Percentiles rank a stretch among this genome's conserved stretches.
These are phyloP conservation scores for Cladorrhinum sp. DNA, from an alignment of 2,329 filamentous ascomycete genomes.

Conservation along the genomic window DNA sequence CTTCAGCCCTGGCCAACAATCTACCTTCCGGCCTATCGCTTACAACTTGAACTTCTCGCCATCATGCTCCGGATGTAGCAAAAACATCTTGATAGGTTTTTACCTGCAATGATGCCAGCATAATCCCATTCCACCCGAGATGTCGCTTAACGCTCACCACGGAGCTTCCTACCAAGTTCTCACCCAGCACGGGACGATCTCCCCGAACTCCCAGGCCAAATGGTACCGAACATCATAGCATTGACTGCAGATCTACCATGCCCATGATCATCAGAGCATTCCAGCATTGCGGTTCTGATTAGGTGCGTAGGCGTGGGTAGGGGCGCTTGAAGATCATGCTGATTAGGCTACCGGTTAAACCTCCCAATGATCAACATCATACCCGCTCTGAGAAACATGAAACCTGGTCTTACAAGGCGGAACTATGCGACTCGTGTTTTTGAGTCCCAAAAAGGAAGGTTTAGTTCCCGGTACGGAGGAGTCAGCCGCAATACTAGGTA, in stretches of 20 bases:
- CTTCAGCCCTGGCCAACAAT: background rate
- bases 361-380: background rate
- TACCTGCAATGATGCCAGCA: background rate
- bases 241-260: background rate
- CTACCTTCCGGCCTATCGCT: background rate
- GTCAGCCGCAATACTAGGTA: no score
- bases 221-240: background rate
- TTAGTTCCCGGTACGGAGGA: background rate
- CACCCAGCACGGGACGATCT: constrained; percentile 18
- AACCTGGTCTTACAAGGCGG: background rate
- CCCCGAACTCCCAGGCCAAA: constrained; percentile 8
- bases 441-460: background rate
- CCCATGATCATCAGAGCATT: background rate
- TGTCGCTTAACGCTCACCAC: background rate
- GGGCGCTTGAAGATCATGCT: background rate
- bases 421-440: no score
- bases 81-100: background rate
- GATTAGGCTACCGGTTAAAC: background rate
- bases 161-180: constrained; percentile 6
- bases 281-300: constrained; percentile 28
- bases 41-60: background rate
- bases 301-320: no score
- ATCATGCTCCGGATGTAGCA: background rate
- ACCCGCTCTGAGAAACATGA: background rate
- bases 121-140: constrained; percentile 13